A percentile compares a stretch with the other conserved stretches of the same genome.
phyloP scores from a whole-genome alignment of 2,329 filamentous ascomycete species.

The Hirsutella rhossiliensis region DNA sequence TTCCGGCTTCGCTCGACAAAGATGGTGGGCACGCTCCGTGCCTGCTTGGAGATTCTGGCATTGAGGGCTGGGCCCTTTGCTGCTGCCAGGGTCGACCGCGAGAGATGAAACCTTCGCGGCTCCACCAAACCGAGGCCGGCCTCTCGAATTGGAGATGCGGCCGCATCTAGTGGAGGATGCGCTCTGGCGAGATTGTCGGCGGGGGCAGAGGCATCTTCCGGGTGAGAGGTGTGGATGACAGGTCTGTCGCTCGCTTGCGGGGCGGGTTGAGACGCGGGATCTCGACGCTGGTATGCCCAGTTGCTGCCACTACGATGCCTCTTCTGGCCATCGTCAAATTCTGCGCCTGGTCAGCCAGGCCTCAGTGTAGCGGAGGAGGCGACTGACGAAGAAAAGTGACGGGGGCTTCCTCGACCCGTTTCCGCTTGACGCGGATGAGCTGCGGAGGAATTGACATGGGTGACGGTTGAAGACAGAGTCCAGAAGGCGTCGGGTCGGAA shows the following conservation, averaged over 20 bases:
- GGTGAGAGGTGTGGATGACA: conserved; percentile 35
- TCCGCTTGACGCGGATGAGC: conserved; percentile 49
- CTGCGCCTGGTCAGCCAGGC: conserved; percentile 19
- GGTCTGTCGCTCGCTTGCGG: conserved; percentile 19
- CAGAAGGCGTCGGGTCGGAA: too few species aligned
- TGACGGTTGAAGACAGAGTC: background rate
- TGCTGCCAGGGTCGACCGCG: conserved; percentile 29
- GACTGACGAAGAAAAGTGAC: conserved; percentile 43
- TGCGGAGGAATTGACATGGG: conserved; percentile 45
- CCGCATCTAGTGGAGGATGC: too few species aligned
- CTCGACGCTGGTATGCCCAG: conserved; percentile 45
- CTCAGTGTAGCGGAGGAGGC: background rate
- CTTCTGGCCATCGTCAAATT: conserved; percentile 40
- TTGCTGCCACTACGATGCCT: conserved; percentile 36
- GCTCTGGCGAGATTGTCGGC: too few species aligned
- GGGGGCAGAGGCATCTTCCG: conserved; percentile 16
- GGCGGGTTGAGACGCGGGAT: conserved; percentile 16
- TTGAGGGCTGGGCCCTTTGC: conserved; percentile 8
- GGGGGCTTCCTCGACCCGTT: conserved; percentile 40
- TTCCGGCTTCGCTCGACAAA: conserved; percentile 42
- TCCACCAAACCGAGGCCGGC: conserved; percentile 12
- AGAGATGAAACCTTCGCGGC: conserved; percentile 44
- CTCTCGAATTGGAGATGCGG: conserved; percentile 1
- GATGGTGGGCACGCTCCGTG: conserved; percentile 31
- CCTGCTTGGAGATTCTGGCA: conserved; percentile 26